Evolutionary conservation across 805 yeast species (phyloP), one percentile per base, ranked within the genome.

Genomic region (Zygoascus tannicola): DNA sequence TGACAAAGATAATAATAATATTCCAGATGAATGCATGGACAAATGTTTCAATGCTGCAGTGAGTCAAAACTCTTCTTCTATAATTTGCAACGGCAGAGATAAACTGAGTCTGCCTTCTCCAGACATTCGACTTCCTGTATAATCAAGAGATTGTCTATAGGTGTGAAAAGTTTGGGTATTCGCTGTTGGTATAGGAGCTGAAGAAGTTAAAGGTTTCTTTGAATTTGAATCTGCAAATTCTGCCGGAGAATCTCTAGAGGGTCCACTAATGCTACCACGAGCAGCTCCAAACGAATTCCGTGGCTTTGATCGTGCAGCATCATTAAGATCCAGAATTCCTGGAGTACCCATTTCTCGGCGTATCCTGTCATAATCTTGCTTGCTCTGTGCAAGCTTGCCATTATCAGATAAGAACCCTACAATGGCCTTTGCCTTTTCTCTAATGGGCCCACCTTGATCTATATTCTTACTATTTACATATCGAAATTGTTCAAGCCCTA

Each of bases 401-500:
- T 57, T 59, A 47, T 58, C 52, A 10, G 48, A 40, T 2, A 58
- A 40, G 28, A 59, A 52, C 35, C 52, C 54, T 16, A 54, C 45
- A 22, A 62, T 44, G 18, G 46, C 51, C 4, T 44, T 16, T 2
- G 65, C 60, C 48, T 58, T 59, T 4, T 60, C 55, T 4, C 64
- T 28, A 35, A 37, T 51, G 14, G 60, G 51, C 4, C 46, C 52
- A 16, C 65, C 65, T 44, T 56, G 63, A 43, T 61, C 65, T 12
- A 56, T 50, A 38, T 59, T 56, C 33, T 49, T 44, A 4, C 45
- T 35, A 60, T 90, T 96, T 23, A 72, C 71, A 58, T 78, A 84
- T 52, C 81, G 84, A 62, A 90, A 90, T 60, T 90, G 97, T 43
- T 95, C 75, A 53, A 90, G 70, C 0, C 97, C 85, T 65, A 86